phyloP scores from a whole-genome alignment of 2,329 filamentous ascomycete genomes.

The Stachybotrys echinatus region DNA sequence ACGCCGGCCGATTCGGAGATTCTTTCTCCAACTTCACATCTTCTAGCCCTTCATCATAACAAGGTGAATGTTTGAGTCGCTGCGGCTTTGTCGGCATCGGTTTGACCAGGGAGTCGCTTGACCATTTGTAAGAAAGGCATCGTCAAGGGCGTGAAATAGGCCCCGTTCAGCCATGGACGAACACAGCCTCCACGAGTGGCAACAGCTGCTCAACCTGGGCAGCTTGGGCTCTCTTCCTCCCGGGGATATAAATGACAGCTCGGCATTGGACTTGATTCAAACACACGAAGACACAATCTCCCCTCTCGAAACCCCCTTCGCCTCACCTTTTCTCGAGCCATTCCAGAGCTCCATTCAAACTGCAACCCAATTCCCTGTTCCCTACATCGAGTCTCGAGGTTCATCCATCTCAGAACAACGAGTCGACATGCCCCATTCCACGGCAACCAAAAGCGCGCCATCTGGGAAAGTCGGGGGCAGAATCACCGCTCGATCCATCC shows the following conservation, averaged over 20 bases:
- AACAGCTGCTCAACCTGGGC: not conserved
- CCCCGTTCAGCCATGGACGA: not conserved
- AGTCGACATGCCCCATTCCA: not conserved
- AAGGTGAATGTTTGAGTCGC: not conserved
- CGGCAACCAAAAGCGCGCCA: not conserved
- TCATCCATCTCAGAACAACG: not conserved
- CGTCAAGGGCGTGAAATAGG: not conserved
- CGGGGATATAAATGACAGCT: not conserved
- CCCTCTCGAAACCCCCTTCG: not conserved
- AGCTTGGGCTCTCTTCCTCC: not conserved
- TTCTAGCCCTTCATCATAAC: not conserved
- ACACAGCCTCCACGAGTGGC: not conserved
- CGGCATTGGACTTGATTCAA: not conserved
- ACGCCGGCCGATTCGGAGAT: not conserved
- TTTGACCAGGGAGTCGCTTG: too few species aligned
- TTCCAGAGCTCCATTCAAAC: not conserved
- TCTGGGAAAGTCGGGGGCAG: slow-evolving; percentile 11
- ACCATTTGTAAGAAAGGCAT: too few species aligned
- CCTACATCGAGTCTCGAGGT: not conserved
- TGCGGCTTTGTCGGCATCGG: not conserved
- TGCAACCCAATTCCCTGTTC: not conserved
- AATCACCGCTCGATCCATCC: slow-evolving; percentile 67
- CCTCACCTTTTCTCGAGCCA: not conserved
- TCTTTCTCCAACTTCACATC: too few species aligned
- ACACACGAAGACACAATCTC: not conserved